A percentile compares a stretch with the other conserved stretches of the same genome.
Evolutionary conservation across 768 basidiomycete genomes (phyloP).

Genomic region (Nidularia pulvinata): DNA sequence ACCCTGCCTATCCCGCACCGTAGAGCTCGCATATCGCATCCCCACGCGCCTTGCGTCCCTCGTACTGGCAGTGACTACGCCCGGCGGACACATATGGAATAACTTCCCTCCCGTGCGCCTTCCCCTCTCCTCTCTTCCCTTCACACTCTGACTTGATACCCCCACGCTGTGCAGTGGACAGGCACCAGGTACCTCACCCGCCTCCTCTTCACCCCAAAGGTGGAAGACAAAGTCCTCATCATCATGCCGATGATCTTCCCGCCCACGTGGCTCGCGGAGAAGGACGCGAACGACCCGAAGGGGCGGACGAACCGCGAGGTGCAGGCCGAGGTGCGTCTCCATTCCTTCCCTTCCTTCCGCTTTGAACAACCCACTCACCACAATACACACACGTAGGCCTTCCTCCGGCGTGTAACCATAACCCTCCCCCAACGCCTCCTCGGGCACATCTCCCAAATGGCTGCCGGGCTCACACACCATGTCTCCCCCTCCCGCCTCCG

Average conservation of each 20-base stretch:
- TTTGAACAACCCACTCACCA: neutral
- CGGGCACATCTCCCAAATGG: slow-evolving; percentile 75
- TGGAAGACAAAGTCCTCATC: slow-evolving; percentile 44
- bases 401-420: slow-evolving; percentile 40
- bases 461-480: slow-evolving; percentile 62
- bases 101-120: slow-evolving; percentile 64
- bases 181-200: slow-evolving; percentile 32
- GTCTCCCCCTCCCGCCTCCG: slow-evolving; percentile 48
- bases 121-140: neutral
- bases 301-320: slow-evolving; percentile 68
- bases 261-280: slow-evolving; percentile 54
- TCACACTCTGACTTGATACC: neutral
- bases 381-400: slow-evolving; percentile 27
- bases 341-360: neutral
- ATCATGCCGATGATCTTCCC: slow-evolving; percentile 63
- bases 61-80: slow-evolving; percentile 66
- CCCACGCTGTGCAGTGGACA: slow-evolving; percentile 34
- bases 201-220: slow-evolving; percentile 41
- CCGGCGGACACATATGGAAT: slow-evolving; percentile 54
- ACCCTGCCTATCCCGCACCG: slow-evolving; percentile 2
- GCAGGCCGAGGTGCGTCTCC: slow-evolving; percentile 45
- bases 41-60: slow-evolving; percentile 70
- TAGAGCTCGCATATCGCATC: slow-evolving; percentile 70
- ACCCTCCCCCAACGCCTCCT: slow-evolving; percentile 59
- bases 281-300: slow-evolving; percentile 48